A percentile compares a stretch with the other conserved stretches of the same genome.
These are phyloP conservation scores for Alternaria infectoria DNA, from an alignment of 2,329 filamentous ascomycete species.

Conservation along the genomic window DNA sequence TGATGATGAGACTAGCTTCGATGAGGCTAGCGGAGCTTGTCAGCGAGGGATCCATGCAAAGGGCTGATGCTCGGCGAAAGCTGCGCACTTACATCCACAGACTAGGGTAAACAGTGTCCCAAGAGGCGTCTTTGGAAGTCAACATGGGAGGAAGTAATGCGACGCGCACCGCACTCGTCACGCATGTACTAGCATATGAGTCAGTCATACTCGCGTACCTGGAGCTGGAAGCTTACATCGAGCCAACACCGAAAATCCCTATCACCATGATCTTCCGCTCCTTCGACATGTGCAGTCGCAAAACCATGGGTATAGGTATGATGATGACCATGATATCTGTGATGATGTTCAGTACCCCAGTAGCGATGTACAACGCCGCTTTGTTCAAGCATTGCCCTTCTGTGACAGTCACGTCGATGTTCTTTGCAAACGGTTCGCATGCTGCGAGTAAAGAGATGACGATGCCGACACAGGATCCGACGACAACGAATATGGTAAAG, in stretches of 20 bases:
- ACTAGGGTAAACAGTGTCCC: conserved; percentile 19
- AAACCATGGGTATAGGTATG: conserved; percentile 20
- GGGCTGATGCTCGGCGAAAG: neutral
- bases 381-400: conserved; percentile 24
- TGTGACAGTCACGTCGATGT: conserved; percentile 20
- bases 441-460: conserved; percentile 24
- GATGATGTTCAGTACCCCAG: conserved; percentile 22
- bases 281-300: conserved; percentile 17
- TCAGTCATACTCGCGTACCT: conserved; percentile 1
- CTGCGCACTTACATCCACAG: conserved; percentile 16
- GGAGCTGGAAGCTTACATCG: neutral
- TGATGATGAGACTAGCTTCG: conserved; percentile 51
- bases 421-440: conserved; percentile 22
- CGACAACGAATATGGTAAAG: conserved; percentile 24
- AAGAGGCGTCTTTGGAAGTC: conserved; percentile 10
- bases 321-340: conserved; percentile 22
- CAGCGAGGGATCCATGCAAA: neutral
- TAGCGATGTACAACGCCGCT: conserved; percentile 24
- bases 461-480: conserved; percentile 21
- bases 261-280: conserved; percentile 21
- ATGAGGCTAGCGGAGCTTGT: conserved; percentile 33
- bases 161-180: conserved; percentile 18
- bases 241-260: conserved; percentile 12
- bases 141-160: conserved; percentile 19
- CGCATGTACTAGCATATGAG: conserved; percentile 10